These are phyloP conservation scores for Panaeolus papilionaceus DNA, from an alignment of 768 basidiomycete genomes.

Conservation along the genomic window DNA sequence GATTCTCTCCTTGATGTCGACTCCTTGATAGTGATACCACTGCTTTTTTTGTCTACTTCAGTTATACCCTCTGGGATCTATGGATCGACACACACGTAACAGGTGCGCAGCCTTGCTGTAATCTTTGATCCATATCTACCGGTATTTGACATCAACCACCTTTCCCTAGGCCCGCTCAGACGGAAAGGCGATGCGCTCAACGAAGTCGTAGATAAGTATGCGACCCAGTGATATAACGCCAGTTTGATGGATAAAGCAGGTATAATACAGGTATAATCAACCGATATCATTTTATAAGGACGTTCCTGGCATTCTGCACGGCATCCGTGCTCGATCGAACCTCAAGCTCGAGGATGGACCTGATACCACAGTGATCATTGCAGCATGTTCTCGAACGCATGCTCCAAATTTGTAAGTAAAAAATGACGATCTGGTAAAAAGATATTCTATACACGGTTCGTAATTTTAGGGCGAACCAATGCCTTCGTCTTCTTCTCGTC, in stretches of 20 bases:
- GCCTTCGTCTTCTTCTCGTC: slow-evolving; percentile 67
- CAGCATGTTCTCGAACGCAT: slow-evolving; percentile 77
- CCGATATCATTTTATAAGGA: slow-evolving; percentile 76
- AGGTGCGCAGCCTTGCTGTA: slow-evolving; percentile 38
- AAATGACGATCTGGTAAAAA: slow-evolving; percentile 5
- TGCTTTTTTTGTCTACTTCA: slow-evolving; percentile 31
- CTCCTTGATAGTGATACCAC: slow-evolving; percentile 11
- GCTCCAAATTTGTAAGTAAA: slow-evolving; percentile 69
- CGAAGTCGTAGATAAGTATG: slow-evolving; percentile 57
- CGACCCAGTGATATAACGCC: neutral
- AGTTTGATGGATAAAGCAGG: neutral
- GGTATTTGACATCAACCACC: neutral
- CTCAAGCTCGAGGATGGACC: slow-evolving; percentile 40
- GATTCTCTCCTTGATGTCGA: neutral
- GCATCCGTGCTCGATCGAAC: slow-evolving; percentile 42
- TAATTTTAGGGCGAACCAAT: slow-evolving; percentile 69
- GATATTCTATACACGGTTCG: neutral
- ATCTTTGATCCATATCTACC: neutral
- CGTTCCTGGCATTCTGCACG: slow-evolving; percentile 75
- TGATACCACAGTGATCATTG: slow-evolving; percentile 46
- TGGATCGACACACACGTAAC: slow-evolving; percentile 86
- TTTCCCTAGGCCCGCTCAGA: slow-evolving; percentile 54
- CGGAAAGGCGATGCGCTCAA: slow-evolving; percentile 51
- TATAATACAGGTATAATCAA: slow-evolving; percentile 52
- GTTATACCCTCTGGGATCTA: slow-evolving; percentile 86